Evolutionary conservation across 345 rosid genomes (phyloP).

Genomic region (Salix caprea): DNA sequence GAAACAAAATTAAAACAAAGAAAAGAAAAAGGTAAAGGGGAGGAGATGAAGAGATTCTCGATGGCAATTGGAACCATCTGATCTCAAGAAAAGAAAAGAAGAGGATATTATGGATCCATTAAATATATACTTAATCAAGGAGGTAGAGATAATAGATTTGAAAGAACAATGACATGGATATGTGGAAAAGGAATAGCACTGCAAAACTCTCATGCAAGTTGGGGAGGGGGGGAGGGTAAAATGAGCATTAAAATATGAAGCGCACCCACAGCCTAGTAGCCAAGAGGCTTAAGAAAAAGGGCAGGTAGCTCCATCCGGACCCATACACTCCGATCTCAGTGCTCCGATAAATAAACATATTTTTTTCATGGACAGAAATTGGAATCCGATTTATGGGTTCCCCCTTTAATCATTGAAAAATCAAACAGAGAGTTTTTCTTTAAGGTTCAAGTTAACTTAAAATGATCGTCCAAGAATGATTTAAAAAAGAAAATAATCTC

Average conservation of each 20-base stretch:
- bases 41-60: neutral
- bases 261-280: constrained; percentile 31
- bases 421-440: neutral
- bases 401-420: constrained; percentile 33
- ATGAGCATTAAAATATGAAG: constrained; percentile 24
- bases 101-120: constrained; percentile 9
- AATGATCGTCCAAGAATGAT: too few species aligned
- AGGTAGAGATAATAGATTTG: neutral
- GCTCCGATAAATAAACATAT: constrained; percentile 13
- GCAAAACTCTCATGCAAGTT: constrained; percentile 24
- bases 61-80: neutral
- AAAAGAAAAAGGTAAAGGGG: neutral
- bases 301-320: constrained; percentile 17
- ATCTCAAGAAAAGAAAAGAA: constrained; percentile 4
- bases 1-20: neutral
- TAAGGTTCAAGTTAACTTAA: too few species aligned
- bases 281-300: neutral
- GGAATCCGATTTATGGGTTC: constrained; percentile 41
- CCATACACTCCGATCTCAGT: constrained; percentile 25
- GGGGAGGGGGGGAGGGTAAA: constrained; percentile 22
- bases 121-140: neutral
- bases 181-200: neutral
- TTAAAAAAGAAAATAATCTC: too few species aligned
- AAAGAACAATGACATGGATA: constrained; percentile 2
- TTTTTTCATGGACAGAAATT: constrained; percentile 30